Evolutionary conservation across 2,329 filamentous ascomycete species (phyloP), one percentile per base, ranked within the genome.

Genomic region (Beauveria sp.): DNA sequence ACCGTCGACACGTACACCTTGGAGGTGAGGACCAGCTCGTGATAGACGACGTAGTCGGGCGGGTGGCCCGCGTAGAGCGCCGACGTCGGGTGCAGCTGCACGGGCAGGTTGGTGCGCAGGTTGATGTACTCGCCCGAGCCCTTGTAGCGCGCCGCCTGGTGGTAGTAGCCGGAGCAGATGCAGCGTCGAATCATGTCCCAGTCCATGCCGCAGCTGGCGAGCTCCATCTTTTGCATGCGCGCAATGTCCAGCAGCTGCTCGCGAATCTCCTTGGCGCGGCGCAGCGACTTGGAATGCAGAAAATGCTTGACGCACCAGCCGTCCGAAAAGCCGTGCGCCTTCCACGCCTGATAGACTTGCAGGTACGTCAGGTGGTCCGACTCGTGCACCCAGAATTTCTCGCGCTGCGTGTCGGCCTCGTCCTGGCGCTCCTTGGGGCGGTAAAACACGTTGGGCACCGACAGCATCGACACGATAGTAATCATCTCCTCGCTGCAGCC

Each of bases 1-100:
- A 99, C 95, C 5, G 91, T 96, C 3, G 91, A 96, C 86, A 99
- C 97, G 78, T 98, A 99, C 72, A 98, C 95, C 72, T 96, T 97
- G 62, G 88, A 91, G 0, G 95, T 99, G 63, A 99, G 85, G 68
- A 99, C 96, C 62, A 99, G 84, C 75, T 99, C 95, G 79, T 99
- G 95, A 75, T 99, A 99, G 47, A 99, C 87, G 58, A 99, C 91
- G 70, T 98, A 98, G 72, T 99, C 95, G 1, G 96, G 95, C 26
- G 96, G 84, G 74, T 96, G 96, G 4, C 95, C 95, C 1, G 95
- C 95, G 71, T 97, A 98, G 0, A 99, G 82, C 1, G 95, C 91
- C 65, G 88, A 93, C 0, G 95, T 99, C 1, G 95, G 95, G 72
- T 99, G 96, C 34, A 99, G 81, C 72, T 96, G 92, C 60, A 99